Base-by-base conservation (phyloP, 228 moss, liverwort and hornwort genomes). In the Sphagnum fallax region DNA sequence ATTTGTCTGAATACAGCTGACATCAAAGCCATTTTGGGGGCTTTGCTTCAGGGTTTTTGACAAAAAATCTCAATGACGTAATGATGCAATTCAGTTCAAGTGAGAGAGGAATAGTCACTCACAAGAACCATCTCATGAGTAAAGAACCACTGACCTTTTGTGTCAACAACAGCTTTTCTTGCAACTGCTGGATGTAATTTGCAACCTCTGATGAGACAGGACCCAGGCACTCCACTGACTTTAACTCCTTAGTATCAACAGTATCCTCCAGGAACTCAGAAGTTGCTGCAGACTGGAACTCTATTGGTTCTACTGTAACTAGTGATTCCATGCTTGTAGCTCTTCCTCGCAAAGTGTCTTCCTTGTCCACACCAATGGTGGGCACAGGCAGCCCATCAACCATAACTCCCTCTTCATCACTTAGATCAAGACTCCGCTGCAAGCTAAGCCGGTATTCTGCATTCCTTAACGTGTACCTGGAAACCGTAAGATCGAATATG, bases 391-490 rank as follows among this genome's bases (percentile, higher is more conserved):
- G 66, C 18, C 61, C 67, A 0, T 49, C 47, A 8, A 58, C 60
- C 64, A 71, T 69, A 52, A 13, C 16, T 32, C 14, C n/a, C 48
- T 72, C 76, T 4, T 81, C 82, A 53, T 67, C 72, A 51, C 62
- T 14, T 7, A 77, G 72, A 66, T 85, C 82, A 69, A 85, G 73
- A 62, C 68, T 85, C 61, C 82, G 78, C 16, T 85, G 79, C 63
- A 85, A 75, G 72, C 74, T 76, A 66, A 81, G 82, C 9, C 82
- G 79, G 73, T 85, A 85, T 70, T 85, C 85, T 53, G 85, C 85
- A 77, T 85, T 85, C 48, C 82, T 78, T 61, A 85, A 70, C 4
- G 82, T 85, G 53, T 85, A 85, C 53, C 85, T 85, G 85, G 64
- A 62, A 13, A 49, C 10, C 10, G 49, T 5, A 48, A 65, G 10